phyloP scores from a whole-genome alignment of 2,329 filamentous ascomycete species.

The Pseudogymnoascus sp. region DNA sequence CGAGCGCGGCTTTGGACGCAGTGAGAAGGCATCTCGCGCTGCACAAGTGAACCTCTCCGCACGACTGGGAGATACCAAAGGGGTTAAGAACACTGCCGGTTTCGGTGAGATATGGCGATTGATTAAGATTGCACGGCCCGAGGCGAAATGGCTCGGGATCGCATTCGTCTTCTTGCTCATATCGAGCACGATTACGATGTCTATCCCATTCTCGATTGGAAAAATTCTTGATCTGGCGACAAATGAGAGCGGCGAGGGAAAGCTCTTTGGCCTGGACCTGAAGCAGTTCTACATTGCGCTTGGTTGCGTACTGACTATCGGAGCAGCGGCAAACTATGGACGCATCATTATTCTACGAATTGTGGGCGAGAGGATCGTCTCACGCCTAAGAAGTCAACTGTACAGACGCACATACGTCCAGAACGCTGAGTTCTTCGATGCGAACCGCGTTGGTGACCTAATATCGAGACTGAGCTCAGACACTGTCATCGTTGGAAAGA shows the following conservation, averaged over 20 bases:
- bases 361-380: slow-evolving; percentile 89
- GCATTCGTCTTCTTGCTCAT: slow-evolving; percentile 82
- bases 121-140: slow-evolving; percentile 80
- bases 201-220: slow-evolving; percentile 91
- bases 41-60: slow-evolving; percentile 85
- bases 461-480: slow-evolving; percentile 94
- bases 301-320: slow-evolving; percentile 66
- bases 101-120: slow-evolving; percentile 74
- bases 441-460: slow-evolving; percentile 90
- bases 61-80: slow-evolving; percentile 69
- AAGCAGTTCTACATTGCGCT: slow-evolving; percentile 83
- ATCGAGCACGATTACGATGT: slow-evolving; percentile 90
- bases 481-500: slow-evolving; percentile 96
- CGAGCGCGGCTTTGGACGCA: slow-evolving; percentile 56
- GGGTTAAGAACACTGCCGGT: slow-evolving; percentile 45
- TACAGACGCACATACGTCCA: slow-evolving; percentile 92
- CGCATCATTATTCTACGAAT: slow-evolving; percentile 89
- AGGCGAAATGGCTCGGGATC: slow-evolving; percentile 64
- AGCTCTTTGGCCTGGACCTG: slow-evolving; percentile 75
- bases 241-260: slow-evolving; percentile 54
- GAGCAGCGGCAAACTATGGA: slow-evolving; percentile 86
- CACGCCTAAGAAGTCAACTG: slow-evolving; percentile 77
- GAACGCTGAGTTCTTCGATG: slow-evolving; percentile 97
- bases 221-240: slow-evolving; percentile 91
- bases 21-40: slow-evolving; percentile 77